phyloP scores from a whole-genome alignment of 495 filamentous ascomycete species.

The Xeromyces bisporus region DNA sequence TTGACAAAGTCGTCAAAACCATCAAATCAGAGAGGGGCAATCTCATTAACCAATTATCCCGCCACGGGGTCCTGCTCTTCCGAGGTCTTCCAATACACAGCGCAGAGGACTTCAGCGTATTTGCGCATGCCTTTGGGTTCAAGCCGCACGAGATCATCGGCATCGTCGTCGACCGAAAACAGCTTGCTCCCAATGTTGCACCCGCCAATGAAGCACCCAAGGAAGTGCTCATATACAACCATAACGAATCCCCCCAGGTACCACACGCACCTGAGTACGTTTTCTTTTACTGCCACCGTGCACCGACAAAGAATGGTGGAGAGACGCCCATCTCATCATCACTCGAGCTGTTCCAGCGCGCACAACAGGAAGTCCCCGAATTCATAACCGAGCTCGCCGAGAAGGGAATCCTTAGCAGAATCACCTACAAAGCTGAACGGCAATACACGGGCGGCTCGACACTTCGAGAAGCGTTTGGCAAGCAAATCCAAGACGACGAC shows the following conservation, averaged over 20 bases:
- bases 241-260: conserved; percentile 37
- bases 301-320: conserved; percentile 24
- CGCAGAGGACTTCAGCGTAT: conserved; percentile 29
- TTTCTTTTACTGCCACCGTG: conserved; percentile 29
- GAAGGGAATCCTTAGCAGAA: conserved; percentile 26
- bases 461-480: conserved; percentile 34
- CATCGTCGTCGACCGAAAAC: conserved; percentile 32
- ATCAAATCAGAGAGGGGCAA: conserved; percentile 33
- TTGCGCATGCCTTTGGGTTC: conserved; percentile 38
- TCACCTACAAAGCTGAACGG: conserved; percentile 28
- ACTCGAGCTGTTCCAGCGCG: conserved; percentile 31
- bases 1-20: conserved; percentile 12
- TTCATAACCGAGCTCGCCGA: conserved; percentile 29
- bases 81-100: conserved; percentile 16
- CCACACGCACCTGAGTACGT: conserved; percentile 38
- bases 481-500: conserved; percentile 29
- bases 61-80: conserved; percentile 19
- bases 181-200: conserved; percentile 34
- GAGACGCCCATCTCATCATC: conserved; percentile 37
- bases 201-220: conserved; percentile 37
- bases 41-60: conserved; percentile 45
- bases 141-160: conserved; percentile 39
- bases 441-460: conserved; percentile 33
- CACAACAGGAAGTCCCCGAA: conserved; percentile 28
- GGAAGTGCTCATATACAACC: conserved; percentile 32